Percentiles rank a stretch among this genome's conserved stretches.
Evolutionary conservation across 257 asterid species (phyloP).

Genomic region (Capsicum pubescens): DNA sequence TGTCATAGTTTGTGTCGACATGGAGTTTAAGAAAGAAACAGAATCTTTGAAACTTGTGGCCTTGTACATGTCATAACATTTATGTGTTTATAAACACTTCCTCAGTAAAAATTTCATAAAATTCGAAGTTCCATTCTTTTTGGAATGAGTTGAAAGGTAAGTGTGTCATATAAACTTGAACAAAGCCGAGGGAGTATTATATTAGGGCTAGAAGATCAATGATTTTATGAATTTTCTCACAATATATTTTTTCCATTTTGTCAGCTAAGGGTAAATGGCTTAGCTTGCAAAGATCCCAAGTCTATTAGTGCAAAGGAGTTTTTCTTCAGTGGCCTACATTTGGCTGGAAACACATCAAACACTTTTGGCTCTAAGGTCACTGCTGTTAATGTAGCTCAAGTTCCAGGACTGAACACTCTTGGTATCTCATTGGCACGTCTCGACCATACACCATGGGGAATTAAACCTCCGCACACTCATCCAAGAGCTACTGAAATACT

Average conservation of each 20-base stretch:
- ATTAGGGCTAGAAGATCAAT: neutral
- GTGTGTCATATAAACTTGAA: neutral
- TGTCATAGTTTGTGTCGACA: neutral
- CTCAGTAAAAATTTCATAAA: too few species aligned
- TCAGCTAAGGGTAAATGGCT: neutral
- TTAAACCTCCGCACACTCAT: neutral
- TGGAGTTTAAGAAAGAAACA: too few species aligned
- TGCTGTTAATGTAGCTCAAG: neutral
- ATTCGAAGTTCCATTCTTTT: too few species aligned
- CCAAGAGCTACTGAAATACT: constrained; percentile 4
- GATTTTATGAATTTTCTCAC: neutral
- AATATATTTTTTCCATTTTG: neutral
- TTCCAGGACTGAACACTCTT: constrained; percentile 25
- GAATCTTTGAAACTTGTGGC: neutral
- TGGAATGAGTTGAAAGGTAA: neutral
- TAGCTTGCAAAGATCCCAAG: neutral
- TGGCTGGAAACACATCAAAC: too few species aligned
- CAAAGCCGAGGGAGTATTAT: neutral
- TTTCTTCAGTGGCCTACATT: constrained; percentile 14
- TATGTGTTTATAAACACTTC: too few species aligned
- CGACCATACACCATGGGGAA: constrained; percentile 20
- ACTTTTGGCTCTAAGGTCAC: neutral
- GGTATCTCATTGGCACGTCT: neutral
- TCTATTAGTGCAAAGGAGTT: neutral
- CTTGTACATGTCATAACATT: neutral